Base-by-base conservation (phyloP, 371 early-diverging fungal genomes). In the Basidiobolus heterosporus region DNA sequence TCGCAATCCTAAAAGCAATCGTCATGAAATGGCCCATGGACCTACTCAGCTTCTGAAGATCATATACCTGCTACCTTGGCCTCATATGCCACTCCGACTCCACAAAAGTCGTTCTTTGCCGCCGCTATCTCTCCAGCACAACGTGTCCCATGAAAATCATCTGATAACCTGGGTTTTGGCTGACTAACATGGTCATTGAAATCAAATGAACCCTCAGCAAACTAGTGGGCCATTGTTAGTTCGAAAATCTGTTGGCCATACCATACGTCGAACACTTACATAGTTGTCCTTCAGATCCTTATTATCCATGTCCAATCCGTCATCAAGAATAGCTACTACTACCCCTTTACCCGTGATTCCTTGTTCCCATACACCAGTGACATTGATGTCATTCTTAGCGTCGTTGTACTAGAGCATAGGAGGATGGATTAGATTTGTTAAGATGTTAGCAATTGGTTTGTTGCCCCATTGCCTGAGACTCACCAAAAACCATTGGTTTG, bases 81-180 rank as follows among this genome's bases (percentile, higher is more conserved):
- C 38, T 82, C 69, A 58, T 78, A 91, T 0, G 96, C 96, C 38
- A 94, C 77, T 14, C 98, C 98, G 2, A 96, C 80, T 14, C 96
- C 96, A 51, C 98, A 95, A 1, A 80, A 80, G 56, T 84, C 62
- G 59, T 97, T 97, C 36, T 67, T 65, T 9, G 67, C 71, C 8
- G 94, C 93, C 0, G 93, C 98, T 30, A 97, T 87, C 65, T 93
- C 90, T 4, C 96, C 98, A 4, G 98, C 98, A 63, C 96, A 95
- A 24, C 98, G 66, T 0, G 98, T 96, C 36, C 96, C 98, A 59
- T 97, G 98, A 35, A 71, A 70, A 59, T 97, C 98, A 46, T 89
- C 84, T 23, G 47, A 47, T 0, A 84, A 52, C 14, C 62, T 65
- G 24, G 96, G 97, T 46, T 57, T 78, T 1, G 96, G 96, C 16